phyloP scores from a whole-genome alignment of 176 grass and related monocot genomes.

The Oryza meyeriana region DNA sequence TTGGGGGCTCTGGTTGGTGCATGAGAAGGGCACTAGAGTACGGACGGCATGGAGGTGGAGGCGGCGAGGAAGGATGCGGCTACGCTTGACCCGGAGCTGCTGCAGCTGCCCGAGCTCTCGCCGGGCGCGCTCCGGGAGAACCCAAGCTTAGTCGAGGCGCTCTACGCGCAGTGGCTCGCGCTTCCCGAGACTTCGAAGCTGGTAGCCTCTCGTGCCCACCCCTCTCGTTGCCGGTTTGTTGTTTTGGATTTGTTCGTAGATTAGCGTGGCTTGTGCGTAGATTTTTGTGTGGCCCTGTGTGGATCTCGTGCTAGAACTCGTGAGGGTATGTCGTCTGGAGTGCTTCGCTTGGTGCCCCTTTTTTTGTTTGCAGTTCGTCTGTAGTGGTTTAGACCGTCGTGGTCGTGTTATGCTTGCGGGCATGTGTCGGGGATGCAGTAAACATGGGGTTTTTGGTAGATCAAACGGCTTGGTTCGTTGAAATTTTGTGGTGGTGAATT shows the following conservation, averaged over 20 bases:
- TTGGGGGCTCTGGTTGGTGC: slow-evolving; percentile 38
- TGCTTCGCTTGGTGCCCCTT: slow-evolving; percentile 14
- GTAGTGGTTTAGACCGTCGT: slow-evolving; percentile 14
- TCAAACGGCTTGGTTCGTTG: neutral
- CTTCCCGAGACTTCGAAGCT: slow-evolving; percentile 79
- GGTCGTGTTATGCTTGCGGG: neutral
- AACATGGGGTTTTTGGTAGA: slow-evolving; percentile 15
- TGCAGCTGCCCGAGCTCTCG: slow-evolving; percentile 90
- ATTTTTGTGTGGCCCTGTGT: slow-evolving; percentile 14
- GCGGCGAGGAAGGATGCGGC: slow-evolving; percentile 62
- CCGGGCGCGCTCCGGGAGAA: slow-evolving; percentile 69
- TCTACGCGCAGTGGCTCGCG: slow-evolving; percentile 93
- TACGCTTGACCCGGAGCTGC: slow-evolving; percentile 90
- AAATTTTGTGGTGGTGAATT: neutral
- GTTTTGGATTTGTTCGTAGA: slow-evolving; percentile 14
- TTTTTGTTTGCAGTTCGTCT: neutral
- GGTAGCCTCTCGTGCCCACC: slow-evolving; percentile 42
- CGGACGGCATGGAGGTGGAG: slow-evolving; percentile 73
- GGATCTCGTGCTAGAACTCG: slow-evolving; percentile 35
- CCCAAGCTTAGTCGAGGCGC: slow-evolving; percentile 51
- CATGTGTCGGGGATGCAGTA: slow-evolving; percentile 14
- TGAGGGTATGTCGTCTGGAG: neutral
- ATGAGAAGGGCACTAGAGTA: slow-evolving; percentile 61
- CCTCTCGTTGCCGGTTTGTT: neutral
- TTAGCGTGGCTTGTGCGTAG: slow-evolving; percentile 9